phyloP scores from a whole-genome alignment of 257 asterid genomes.

The Gentiana dahurica region DNA sequence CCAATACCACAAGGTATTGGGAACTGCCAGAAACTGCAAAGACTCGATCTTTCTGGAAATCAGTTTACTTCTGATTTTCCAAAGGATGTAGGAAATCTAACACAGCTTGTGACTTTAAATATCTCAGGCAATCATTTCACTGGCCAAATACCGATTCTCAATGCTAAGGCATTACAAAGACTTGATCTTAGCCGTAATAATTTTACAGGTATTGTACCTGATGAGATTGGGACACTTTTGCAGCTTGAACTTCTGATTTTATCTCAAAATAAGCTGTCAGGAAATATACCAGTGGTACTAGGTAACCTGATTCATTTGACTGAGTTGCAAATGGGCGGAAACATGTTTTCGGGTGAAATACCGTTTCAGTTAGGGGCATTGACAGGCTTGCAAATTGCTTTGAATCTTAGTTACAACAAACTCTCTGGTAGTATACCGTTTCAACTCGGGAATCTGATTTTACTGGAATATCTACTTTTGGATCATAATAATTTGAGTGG shows the following conservation, averaged over 20 bases:
- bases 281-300: conserved; percentile 59
- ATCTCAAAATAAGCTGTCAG: conserved; percentile 60
- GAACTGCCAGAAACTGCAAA: conserved; percentile 61
- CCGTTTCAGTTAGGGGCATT: conserved; percentile 72
- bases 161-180: conserved; percentile 67
- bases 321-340: conserved; percentile 88
- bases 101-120: conserved; percentile 65
- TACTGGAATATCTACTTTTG: conserved; percentile 58
- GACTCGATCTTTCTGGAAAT: conserved; percentile 77
- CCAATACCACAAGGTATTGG: conserved; percentile 52
- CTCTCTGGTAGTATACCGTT: conserved; percentile 71
- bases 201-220: conserved; percentile 46
- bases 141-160: conserved; percentile 53
- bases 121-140: conserved; percentile 54
- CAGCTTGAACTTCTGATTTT: conserved; percentile 69
- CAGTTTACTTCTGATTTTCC: conserved; percentile 55
- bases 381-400: conserved; percentile 65
- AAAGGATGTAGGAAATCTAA: conserved; percentile 50
- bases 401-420: conserved; percentile 71
- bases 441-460: conserved; percentile 70
- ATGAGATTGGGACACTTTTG: conserved; percentile 54
- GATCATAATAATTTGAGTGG: conserved; percentile 69
- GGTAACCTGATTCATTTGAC: conserved; percentile 79
- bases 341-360: conserved; percentile 56
- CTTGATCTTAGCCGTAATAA: conserved; percentile 78